phyloP scores from a whole-genome alignment of 208 protist genomes.

The Trypanosoma cruzi region DNA sequence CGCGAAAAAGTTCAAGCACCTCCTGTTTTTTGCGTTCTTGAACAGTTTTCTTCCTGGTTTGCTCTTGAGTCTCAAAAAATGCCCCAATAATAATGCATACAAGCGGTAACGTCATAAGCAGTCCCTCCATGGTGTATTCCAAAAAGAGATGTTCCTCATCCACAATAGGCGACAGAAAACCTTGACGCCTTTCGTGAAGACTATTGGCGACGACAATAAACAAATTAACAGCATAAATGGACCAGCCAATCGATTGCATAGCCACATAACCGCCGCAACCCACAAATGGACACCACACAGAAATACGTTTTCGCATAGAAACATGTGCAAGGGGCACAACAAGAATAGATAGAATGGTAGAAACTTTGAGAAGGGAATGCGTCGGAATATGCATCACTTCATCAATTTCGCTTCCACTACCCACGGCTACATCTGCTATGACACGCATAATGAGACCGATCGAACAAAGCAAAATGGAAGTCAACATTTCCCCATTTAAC shows the following conservation, averaged over 20 bases:
- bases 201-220: slow-evolving; percentile 32
- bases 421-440: slow-evolving; percentile 39
- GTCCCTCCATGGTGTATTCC: slow-evolving; percentile 49
- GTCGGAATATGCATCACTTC: slow-evolving; percentile 22
- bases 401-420: slow-evolving; percentile 18
- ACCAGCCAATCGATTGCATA: slow-evolving; percentile 68
- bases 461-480: slow-evolving; percentile 46
- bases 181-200: slow-evolving; percentile 29
- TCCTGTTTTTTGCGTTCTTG: slow-evolving; percentile 16
- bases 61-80: slow-evolving; percentile 46
- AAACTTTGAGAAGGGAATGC: slow-evolving; percentile 31
- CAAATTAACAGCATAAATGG: slow-evolving; percentile 41
- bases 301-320: slow-evolving; percentile 56
- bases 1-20: slow-evolving; percentile 20
- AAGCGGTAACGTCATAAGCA: slow-evolving; percentile 47
- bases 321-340: slow-evolving; percentile 58
- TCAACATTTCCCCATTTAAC: slow-evolving; percentile 70
- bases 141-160: slow-evolving; percentile 27
- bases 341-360: slow-evolving; percentile 44
- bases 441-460: slow-evolving; percentile 59
- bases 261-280: slow-evolving; percentile 52
- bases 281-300: slow-evolving; percentile 38
- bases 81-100: slow-evolving; percentile 49
- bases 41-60: slow-evolving; percentile 10
- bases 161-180: slow-evolving; percentile 18